Evolutionary conservation across 306 rosid species (phyloP), one percentile per base, ranked within the genome.

Genomic region (Adenanthera pavonina): DNA sequence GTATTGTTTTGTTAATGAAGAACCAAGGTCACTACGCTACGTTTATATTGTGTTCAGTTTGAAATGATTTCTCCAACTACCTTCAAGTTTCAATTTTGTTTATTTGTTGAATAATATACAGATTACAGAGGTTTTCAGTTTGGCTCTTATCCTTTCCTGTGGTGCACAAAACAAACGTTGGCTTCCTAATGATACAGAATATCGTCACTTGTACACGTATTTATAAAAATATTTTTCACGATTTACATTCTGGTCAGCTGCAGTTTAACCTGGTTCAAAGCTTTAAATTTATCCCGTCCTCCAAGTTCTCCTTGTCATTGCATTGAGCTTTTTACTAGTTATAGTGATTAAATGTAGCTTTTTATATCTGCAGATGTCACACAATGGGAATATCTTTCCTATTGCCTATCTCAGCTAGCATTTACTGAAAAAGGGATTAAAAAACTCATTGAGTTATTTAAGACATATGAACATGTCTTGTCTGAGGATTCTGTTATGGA

Each of bases 371-470:
- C 94, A 95, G 99, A 91, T 78, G 72, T 85, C 69, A 86, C 82
- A 84, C 99, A 93, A 84, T 95, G 94, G 94, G 92, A 93, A 70
- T 81, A 88, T 70, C 92, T 95, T 77, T 90, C 99, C 78, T 95
- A 93, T 81, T 95, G 99, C 86, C 97, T 95, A 40, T 93, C 99
- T 81, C 97, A 93, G 94, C 90, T 95, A 81, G 79, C 97, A 49
- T 95, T 90, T 87, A 95, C 97, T 16, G 99, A 95, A 80, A 95
- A 89, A 78, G 99, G 99, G 85, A 85, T 95, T 85, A 95, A 90
- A 87, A 95, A 90, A 75, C 92, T 95, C 61, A 89, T 90, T 54
- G 99, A 95, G 33, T 84, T 90, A 77, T 95, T 95, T 84, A 95
- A 91, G 91, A 87, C 89, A 62, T 95, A 89, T 73, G 95, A 95